Evolutionary conservation across 2,329 filamentous ascomycete genomes (phyloP), one percentile per base, ranked within the genome.

Genomic region (Graphilbum ipis-grandicollis): DNA sequence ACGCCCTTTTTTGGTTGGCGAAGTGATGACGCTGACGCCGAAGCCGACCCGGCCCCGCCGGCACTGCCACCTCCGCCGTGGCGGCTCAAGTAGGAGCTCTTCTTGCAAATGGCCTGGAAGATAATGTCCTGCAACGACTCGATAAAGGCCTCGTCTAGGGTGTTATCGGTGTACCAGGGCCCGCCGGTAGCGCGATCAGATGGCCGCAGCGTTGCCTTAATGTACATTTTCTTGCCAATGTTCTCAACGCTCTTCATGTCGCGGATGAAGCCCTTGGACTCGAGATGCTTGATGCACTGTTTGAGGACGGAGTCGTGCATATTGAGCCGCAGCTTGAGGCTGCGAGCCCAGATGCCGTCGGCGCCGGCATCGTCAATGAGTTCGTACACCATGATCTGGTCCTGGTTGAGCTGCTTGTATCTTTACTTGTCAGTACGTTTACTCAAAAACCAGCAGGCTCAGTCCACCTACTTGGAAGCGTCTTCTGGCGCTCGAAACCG

Each of bases 161-260:
- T 80, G 36, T 84, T 82, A 44, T 93, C 85, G 8, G 82, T 86
- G 55, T 90, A 94, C 83, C 88, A 98, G 9, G 84, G 80, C 2
- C 90, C 90, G 34, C 90, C 90, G 0, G 85, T 93, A 33, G 92
- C 82, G 43, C 90, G 80, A 43, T 94, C 86, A 37, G 79, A 83
- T 0, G 90, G 88, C 10, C 75, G 73, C 42, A 98, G 70, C 43
- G 78, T 77, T 37, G 78, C 74, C 50, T 93, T 77, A 68, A 98
- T 93, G 65, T 90, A 98, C 70, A 93, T 93, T 59, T 93, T 93
- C 53, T 90, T 80, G 46, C 78, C 81, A 21, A 84, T 83, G 51
- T 81, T 78, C 59, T 93, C 85, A 57, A 93, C 85, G 55, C 79
- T 90, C 59, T 88, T 90, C 59, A 96, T 85, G 40, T 77, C 75